Percentiles rank a stretch among this genome's conserved stretches.
Evolutionary conservation across 176 grass and related monocot species (phyloP).

Genomic region (Carex cristatella): DNA sequence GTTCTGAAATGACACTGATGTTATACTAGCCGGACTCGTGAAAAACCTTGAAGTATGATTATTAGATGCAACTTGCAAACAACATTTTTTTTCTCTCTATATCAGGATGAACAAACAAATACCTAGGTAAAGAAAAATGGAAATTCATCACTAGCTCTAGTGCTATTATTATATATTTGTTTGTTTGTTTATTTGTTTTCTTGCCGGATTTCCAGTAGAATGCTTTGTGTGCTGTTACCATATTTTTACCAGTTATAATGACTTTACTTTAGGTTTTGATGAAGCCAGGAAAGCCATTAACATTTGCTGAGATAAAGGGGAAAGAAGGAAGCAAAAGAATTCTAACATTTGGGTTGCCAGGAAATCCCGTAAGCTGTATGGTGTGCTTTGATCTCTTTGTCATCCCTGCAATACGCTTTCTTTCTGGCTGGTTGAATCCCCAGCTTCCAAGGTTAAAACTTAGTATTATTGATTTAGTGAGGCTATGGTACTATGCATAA

Average conservation of each 20-base stretch:
- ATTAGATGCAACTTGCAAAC: not conserved
- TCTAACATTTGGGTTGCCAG: slow-evolving; percentile 95
- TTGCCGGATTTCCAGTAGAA: not conserved
- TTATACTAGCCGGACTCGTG: too few species aligned
- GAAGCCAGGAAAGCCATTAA: slow-evolving; percentile 94
- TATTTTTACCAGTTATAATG: slow-evolving; percentile 18
- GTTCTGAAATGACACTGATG: too few species aligned
- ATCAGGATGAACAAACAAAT: slow-evolving; percentile 3
- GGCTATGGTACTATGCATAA: too few species aligned
- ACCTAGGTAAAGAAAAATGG: not conserved
- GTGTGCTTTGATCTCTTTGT: slow-evolving; percentile 93
- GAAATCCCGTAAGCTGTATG: slow-evolving; percentile 93
- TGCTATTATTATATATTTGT: not conserved
- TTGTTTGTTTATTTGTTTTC: not conserved
- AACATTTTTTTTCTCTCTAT: not conserved
- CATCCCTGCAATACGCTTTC: slow-evolving; percentile 61
- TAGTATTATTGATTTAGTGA: not conserved
- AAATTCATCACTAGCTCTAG: not conserved
- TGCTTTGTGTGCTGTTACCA: not conserved
- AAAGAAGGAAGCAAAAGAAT: slow-evolving; percentile 48
- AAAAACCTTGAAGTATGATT: too few species aligned
- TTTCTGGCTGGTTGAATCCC: slow-evolving; percentile 77
- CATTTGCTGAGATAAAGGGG: slow-evolving; percentile 51
- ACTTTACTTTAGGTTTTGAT: slow-evolving; percentile 50
- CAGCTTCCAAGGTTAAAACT: slow-evolving; percentile 56